Conservation (phyloP, 768 basidiomycete genomes). For the Suillus spraguei region DNA sequence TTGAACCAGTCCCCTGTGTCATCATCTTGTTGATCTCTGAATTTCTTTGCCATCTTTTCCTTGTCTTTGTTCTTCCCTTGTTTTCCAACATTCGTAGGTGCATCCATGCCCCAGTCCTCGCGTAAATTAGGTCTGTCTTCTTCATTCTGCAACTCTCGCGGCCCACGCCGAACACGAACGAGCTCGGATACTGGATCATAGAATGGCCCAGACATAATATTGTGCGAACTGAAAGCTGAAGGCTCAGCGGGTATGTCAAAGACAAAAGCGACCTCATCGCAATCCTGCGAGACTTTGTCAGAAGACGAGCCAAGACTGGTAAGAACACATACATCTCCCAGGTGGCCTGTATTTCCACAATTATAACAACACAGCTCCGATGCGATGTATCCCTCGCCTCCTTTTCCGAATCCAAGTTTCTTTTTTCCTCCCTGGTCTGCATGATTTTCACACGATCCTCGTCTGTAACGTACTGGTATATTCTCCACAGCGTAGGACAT, state of each 20-base stretch:
- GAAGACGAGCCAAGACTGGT: neutral
- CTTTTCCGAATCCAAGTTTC: constrained; percentile 56
- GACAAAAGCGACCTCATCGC: constrained; percentile 45
- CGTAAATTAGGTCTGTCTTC: constrained; percentile 34
- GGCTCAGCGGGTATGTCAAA: constrained; percentile 49
- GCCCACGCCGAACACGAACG: constrained; percentile 34
- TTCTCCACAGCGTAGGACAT: constrained; percentile 81
- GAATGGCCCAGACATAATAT: constrained; percentile 68
- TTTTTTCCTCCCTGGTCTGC: constrained; percentile 49
- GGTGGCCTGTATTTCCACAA: constrained; percentile 72
- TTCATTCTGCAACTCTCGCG: constrained; percentile 37
- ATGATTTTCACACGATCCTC: constrained; percentile 51
- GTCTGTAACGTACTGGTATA: constrained; percentile 71
- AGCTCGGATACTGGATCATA: constrained; percentile 44
- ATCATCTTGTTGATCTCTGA: constrained; percentile 53
- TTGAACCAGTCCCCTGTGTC: constrained; percentile 66
- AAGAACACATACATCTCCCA: constrained; percentile 68
- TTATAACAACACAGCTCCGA: constrained; percentile 82
- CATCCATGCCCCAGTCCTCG: constrained; percentile 48
- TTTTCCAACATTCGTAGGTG: constrained; percentile 65
- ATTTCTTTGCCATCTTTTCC: constrained; percentile 55
- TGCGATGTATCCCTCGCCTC: constrained; percentile 80
- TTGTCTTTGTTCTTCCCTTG: constrained; percentile 63
- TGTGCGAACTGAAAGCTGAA: constrained; percentile 70
- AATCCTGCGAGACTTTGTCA: constrained; percentile 51